phyloP scores from a whole-genome alignment of 148 eudicot species.

The Polygonum aviculare region DNA sequence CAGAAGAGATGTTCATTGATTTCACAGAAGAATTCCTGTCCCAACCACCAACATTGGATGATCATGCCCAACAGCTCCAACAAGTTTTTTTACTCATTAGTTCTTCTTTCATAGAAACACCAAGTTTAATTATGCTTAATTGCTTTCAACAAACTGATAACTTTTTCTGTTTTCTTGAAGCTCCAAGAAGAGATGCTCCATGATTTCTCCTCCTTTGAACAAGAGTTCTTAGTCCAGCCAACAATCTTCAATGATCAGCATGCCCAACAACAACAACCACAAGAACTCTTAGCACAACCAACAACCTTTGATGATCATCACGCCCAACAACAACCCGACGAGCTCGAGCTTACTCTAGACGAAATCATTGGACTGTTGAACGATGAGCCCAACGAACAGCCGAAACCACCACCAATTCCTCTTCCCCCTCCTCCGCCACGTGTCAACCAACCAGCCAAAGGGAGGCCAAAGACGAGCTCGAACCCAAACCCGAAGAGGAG shows the following conservation, averaged over 20 bases:
- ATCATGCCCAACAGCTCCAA: no score
- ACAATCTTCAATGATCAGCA: background rate
- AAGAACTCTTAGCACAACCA: background rate
- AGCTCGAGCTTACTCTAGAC: background rate
- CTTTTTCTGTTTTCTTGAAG: no score
- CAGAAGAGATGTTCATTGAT: background rate
- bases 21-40: background rate
- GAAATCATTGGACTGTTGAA: background rate
- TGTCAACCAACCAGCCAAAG: background rate
- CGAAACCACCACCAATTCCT: background rate
- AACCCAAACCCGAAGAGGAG: slow-evolving; percentile 55
- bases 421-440: background rate
- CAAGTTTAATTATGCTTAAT: no score
- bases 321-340: background rate
- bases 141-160: no score
- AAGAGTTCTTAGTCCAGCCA: background rate
- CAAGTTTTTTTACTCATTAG: no score
- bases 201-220: background rate
- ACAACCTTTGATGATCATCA: background rate
- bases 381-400: background rate
- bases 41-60: no score
- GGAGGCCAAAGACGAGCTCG: slow-evolving; percentile 19
- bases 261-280: background rate
- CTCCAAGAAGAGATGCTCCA: background rate
- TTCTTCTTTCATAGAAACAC: no score